Evolutionary conservation across 1,284 basidiomycete species (phyloP).

Genomic region (Malassezia obtusa): DNA sequence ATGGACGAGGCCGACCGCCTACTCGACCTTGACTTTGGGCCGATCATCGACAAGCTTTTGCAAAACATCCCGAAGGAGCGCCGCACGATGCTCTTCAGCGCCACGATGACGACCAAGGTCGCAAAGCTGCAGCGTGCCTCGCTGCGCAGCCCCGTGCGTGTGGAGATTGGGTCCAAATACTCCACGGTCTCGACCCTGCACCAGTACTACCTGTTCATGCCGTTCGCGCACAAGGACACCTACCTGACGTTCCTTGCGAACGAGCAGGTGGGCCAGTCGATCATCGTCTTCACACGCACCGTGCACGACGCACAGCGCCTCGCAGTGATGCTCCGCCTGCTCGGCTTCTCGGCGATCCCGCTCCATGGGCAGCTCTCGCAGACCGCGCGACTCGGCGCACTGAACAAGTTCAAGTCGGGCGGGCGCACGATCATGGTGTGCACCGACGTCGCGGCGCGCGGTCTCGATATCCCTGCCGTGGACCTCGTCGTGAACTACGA

Average conservation of each 20-base stretch:
- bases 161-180: slow-evolving; percentile 89
- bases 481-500: slow-evolving; percentile 98
- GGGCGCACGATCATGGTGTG: slow-evolving; percentile 84
- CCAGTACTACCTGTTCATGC: slow-evolving; percentile 92
- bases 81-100: slow-evolving; percentile 91
- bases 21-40: slow-evolving; percentile 94
- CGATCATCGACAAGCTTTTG: slow-evolving; percentile 91
- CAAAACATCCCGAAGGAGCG: slow-evolving; percentile 90
- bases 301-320: slow-evolving; percentile 86
- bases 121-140: slow-evolving; percentile 94
- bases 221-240: slow-evolving; percentile 82
- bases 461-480: slow-evolving; percentile 90
- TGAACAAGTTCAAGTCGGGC: slow-evolving; percentile 92
- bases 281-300: slow-evolving; percentile 92
- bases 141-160: slow-evolving; percentile 82
- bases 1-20: slow-evolving; percentile 95
- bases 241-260: slow-evolving; percentile 84
- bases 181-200: slow-evolving; percentile 89
- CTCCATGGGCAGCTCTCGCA: slow-evolving; percentile 91
- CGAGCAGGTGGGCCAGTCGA: slow-evolving; percentile 78
- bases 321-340: slow-evolving; percentile 74
- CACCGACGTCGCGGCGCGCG: slow-evolving; percentile 86
- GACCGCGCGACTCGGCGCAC: slow-evolving; percentile 81
- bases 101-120: slow-evolving; percentile 99
- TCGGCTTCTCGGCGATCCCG: slow-evolving; percentile 91